A percentile compares a stretch with the other conserved stretches of the same genome.
Evolutionary conservation across 805 yeast species (phyloP).

Genomic region (Kurtzmaniella fragi): DNA sequence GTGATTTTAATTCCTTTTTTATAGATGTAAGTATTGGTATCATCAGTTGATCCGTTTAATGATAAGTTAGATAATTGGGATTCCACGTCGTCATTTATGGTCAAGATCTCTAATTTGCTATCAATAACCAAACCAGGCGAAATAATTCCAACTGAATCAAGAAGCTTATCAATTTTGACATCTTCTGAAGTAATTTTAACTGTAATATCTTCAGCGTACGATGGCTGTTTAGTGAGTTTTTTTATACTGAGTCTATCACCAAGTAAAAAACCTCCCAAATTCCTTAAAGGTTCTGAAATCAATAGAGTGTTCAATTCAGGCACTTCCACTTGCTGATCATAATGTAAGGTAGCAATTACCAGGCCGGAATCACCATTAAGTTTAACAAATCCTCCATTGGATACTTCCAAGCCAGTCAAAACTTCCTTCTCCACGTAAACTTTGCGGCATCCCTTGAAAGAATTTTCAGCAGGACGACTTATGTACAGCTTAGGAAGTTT

Average conservation of each 20-base stretch:
- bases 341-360: constrained; percentile 36
- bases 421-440: constrained; percentile 40
- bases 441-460: constrained; percentile 29
- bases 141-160: constrained; percentile 55
- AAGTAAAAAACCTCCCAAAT: constrained; percentile 37
- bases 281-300: constrained; percentile 21
- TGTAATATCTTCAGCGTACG: constrained; percentile 16
- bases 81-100: constrained; percentile 24
- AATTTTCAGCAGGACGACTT: constrained; percentile 23
- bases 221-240: constrained; percentile 47
- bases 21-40: constrained; percentile 29
- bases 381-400: constrained; percentile 41
- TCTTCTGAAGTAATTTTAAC: constrained; percentile 10
- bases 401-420: constrained; percentile 42
- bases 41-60: constrained; percentile 13
- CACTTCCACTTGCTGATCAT: constrained; percentile 29
- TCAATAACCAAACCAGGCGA: constrained; percentile 49
- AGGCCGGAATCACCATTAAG: constrained; percentile 44
- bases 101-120: constrained; percentile 21
- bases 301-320: constrained; percentile 24
- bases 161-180: constrained; percentile 31
- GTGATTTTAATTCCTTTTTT: constrained; percentile 15
- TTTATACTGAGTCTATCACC: constrained; percentile 45
- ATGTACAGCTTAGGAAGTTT: constrained; percentile 38
- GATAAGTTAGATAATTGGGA: constrained; percentile 27